A percentile compares a stretch with the other conserved stretches of the same genome.
Conservation (phyloP, 352 stramenopile genomes). For the Phytophthora podocarpi region DNA sequence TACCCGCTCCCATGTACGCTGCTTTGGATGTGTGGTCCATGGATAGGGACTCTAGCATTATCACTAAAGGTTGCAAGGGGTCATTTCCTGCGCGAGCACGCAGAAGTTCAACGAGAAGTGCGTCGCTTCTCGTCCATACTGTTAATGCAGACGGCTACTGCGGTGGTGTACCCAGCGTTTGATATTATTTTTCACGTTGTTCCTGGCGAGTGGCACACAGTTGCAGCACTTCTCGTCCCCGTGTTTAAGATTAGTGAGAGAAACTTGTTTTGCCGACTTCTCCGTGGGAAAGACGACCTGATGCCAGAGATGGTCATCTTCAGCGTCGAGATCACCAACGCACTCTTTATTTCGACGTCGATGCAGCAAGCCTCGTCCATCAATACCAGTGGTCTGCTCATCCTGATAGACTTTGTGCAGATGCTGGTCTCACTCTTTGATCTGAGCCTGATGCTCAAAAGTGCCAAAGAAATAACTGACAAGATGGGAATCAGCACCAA, state of each 20-base stretch:
- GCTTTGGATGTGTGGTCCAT: conserved; percentile 14
- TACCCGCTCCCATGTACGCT: conserved; percentile 26
- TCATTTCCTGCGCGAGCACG: conserved; percentile 12
- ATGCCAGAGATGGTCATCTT: conserved; percentile 50
- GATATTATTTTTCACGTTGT: conserved; percentile 13
- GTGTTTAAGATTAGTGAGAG: conserved; percentile 17
- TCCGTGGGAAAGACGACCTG: conserved; percentile 26
- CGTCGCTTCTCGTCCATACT: conserved; percentile 10
- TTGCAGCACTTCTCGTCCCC: conserved; percentile 2
- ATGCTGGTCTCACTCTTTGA: conserved; percentile 34
- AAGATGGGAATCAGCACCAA: conserved; percentile 7
- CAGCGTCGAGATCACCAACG: conserved; percentile 52
- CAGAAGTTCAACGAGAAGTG: conserved; percentile 6
- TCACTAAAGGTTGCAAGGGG: conserved; percentile 14
- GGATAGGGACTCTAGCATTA: conserved; percentile 11
- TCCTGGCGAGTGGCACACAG: conserved; percentile 1
- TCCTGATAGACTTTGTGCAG: conserved; percentile 37
- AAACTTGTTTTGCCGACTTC: conserved; percentile 18
- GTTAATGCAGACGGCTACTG: conserved; percentile 1
- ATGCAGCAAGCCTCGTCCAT: conserved; percentile 40
- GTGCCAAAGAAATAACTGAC: conserved; percentile 2
- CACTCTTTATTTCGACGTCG: conserved; percentile 44
- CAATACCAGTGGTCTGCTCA: conserved; percentile 31
- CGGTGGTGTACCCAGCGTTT: conserved; percentile 2
- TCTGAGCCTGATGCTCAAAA: conserved; percentile 19